Conservation (phyloP, 495 filamentous ascomycete genomes). For the Sabuloglossum arenarium region DNA sequence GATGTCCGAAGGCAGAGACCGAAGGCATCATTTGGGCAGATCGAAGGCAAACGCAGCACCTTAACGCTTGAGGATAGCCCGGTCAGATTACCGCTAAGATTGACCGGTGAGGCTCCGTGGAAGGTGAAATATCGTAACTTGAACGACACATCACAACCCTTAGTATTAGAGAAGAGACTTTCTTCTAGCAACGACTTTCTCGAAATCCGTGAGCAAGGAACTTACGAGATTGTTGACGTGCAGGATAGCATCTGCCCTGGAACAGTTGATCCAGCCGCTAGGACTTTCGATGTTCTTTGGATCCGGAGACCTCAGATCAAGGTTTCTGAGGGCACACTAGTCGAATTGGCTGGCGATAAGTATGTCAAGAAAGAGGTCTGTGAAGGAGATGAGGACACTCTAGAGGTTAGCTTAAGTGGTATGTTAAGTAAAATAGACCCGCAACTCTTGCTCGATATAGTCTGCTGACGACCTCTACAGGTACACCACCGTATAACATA, state of each 20-base stretch:
- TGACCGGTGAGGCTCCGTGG: conserved; percentile 73
- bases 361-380: conserved; percentile 66
- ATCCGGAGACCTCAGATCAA: conserved; percentile 55
- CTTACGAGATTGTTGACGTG: conserved; percentile 58
- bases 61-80: conserved; percentile 53
- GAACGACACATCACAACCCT: conserved; percentile 21
- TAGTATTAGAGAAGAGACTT: conserved; percentile 26
- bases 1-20: conserved; percentile 73
- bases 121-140: conserved; percentile 50
- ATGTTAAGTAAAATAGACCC: conserved; percentile 13
- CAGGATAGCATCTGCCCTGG: conserved; percentile 64
- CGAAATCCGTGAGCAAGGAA: conserved; percentile 40
- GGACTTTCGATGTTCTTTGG: conserved; percentile 63
- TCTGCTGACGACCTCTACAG: conserved; percentile 15
- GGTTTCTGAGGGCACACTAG: conserved; percentile 36
- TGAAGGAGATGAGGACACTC: conserved; percentile 76
- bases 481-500: conserved; percentile 61
- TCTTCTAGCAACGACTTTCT: conserved; percentile 49
- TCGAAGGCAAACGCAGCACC: conserved; percentile 54
- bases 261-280: conserved; percentile 46
- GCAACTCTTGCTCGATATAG: not conserved
- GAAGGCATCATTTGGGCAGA: conserved; percentile 55
- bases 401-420: conserved; percentile 62
- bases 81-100: conserved; percentile 55
- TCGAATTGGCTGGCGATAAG: conserved; percentile 25